A percentile compares a stretch with the other conserved stretches of the same genome.
Evolutionary conservation across 345 rosid genomes (phyloP).

Genomic region (Populus ilicifolia): DNA sequence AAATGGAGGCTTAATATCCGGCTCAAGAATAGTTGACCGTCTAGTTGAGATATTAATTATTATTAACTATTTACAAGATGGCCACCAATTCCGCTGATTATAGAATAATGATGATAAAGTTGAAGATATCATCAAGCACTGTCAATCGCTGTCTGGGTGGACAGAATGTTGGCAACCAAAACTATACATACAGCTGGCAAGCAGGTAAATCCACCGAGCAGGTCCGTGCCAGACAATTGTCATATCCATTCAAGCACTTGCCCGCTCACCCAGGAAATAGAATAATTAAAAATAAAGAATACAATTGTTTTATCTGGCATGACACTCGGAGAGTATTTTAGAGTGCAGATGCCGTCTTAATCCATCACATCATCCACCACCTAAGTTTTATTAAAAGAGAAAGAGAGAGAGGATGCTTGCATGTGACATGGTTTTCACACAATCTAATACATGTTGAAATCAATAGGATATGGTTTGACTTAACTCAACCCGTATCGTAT

Average conservation of each 20-base stretch:
- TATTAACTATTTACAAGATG: no score
- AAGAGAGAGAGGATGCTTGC: not conserved
- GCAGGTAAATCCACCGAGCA: not conserved
- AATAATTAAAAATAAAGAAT: not conserved
- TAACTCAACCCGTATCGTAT: no score
- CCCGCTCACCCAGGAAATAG: no score
- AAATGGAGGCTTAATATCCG: no score
- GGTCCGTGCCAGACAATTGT: not conserved
- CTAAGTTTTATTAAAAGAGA: no score
- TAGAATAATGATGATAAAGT: not conserved
- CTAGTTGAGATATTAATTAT: no score
- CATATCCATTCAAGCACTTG: not conserved
- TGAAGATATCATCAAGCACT: no score
- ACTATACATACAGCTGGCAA: constrained; percentile 4
- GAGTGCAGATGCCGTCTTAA: no score
- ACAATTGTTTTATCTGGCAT: no score
- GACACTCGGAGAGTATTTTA: no score
- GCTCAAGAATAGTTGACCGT: no score
- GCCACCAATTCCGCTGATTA: not conserved
- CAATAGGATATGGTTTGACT: not conserved
- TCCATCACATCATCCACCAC: no score
- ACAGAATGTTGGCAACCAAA: not conserved
- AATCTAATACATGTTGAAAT: not conserved
- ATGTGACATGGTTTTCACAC: not conserved
- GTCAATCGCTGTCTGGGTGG: not conserved